Base-by-base conservation (phyloP, 164 flowering plant genomes). In the Chimonanthus praecox region DNA sequence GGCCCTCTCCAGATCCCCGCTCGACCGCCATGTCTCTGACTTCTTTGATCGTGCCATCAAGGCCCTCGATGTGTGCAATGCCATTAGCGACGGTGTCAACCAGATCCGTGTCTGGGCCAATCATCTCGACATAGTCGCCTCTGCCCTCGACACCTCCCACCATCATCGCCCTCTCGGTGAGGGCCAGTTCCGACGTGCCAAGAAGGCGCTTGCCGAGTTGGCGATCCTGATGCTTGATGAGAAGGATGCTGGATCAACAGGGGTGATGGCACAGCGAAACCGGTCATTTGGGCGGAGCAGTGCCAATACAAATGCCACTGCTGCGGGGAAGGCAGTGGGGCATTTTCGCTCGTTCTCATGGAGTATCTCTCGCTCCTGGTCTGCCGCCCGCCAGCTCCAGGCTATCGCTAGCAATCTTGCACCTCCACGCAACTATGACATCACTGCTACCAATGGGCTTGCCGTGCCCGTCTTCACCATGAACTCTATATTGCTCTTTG, bases 321-420 rank as follows among this genome's bases (percentile, higher is more conserved):
- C 33, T 33, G 33, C 33, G 2, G 33, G 33, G 33, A 33, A 33
- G 33, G 2, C 33, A 33, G 33, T 33, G 33, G 33, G 33, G 33
- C 33, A 91, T 77, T 90, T 82, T 47, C 68, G 97, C 20, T 92
- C 98, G 0, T 76, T 94, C 7, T 92, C 99, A 0, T 94, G 99
- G 99, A 94, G 99, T 70, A 97, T 94, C 2, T 94, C 99, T 6
- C 75, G 98, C 66, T 76, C 92, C 10, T 94, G 98, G 85, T 83
- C 85, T 0, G 85, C 85, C 0, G 93, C 98, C 0, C 83, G 79
- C 83, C 97, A 93, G 83, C 82, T 95, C 45, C 99, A 95, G 71
- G 92, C 97, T 4, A 92, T 95, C 18, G 92, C 87, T 46, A 87
- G 78, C 70, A 95, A 90, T 68, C 69, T 93, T 70, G 70, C 60